Percentiles rank a stretch among this genome's conserved stretches.
phyloP scores from a whole-genome alignment of 2,329 filamentous ascomycete genomes.

The Dactylellina drechsleri region DNA sequence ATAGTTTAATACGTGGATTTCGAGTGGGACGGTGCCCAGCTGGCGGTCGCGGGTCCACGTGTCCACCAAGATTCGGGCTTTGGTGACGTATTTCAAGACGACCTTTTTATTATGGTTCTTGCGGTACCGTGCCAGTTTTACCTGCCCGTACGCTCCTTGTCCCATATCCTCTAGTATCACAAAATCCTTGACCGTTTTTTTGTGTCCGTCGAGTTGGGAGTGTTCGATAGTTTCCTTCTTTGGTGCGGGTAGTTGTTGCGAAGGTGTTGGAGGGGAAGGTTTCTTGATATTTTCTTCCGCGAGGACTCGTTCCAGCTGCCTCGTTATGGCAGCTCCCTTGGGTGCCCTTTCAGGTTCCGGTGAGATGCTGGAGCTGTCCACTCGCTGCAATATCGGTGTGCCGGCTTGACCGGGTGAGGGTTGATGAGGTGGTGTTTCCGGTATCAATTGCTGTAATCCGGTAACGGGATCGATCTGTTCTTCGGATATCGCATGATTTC shows the following conservation, averaged over 20 bases:
- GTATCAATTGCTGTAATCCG: conserved; percentile 64
- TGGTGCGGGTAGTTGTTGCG: conserved; percentile 63
- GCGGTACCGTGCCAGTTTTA: conserved; percentile 91
- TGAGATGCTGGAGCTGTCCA: conserved; percentile 16
- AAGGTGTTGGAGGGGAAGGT: conserved; percentile 59
- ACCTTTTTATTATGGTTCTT: conserved; percentile 79
- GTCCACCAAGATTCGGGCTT: conserved; percentile 93
- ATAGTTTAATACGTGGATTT: conserved; percentile 97
- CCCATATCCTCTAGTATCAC: conserved; percentile 97
- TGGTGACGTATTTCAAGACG: conserved; percentile 97
- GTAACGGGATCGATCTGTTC: conserved; percentile 71
- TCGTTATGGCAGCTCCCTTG: conserved; percentile 40
- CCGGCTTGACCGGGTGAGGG: conserved; percentile 79
- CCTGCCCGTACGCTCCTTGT: conserved; percentile 95
- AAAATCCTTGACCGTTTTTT: conserved; percentile 90
- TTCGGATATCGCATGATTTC: conserved; percentile 80
- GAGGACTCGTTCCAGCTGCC: conserved; percentile 41
- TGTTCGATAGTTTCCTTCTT: conserved; percentile 60
- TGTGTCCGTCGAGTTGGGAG: conserved; percentile 61
- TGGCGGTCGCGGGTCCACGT: conserved; percentile 96
- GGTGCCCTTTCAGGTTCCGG: conserved; percentile 24
- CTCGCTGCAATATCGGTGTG: conserved; percentile 65
- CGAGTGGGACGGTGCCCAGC: conserved; percentile 91
- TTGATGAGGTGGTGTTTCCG: conserved; percentile 78
- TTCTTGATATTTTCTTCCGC: conserved; percentile 64